Conservation (phyloP, 257 asterid genomes). For the Capsicum pubescens region DNA sequence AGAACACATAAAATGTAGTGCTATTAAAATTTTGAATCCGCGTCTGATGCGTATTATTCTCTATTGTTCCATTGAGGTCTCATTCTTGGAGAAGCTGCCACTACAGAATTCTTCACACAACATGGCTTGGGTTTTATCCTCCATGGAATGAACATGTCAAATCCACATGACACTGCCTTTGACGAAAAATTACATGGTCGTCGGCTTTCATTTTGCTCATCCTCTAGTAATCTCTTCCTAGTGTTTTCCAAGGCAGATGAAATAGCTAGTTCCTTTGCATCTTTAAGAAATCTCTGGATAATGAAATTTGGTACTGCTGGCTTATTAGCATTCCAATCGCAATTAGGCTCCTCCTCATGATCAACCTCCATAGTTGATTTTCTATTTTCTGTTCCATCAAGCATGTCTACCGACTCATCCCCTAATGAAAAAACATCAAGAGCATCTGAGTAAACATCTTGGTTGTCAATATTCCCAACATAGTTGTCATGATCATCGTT, state of each 20-base stretch:
- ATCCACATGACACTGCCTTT: conserved; percentile 63
- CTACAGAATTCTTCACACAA: conserved; percentile 57
- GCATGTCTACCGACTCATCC: conserved; percentile 43
- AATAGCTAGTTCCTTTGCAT: conserved; percentile 80
- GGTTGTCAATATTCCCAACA: conserved; percentile 26
- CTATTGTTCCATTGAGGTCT: conserved; percentile 32
- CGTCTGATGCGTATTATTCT: background rate
- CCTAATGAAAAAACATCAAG: conserved; percentile 71
- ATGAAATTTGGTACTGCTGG: conserved; percentile 56
- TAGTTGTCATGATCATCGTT: conserved; percentile 19
- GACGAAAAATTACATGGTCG: conserved; percentile 26
- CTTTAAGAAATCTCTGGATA: conserved; percentile 73
- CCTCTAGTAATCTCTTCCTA: conserved; percentile 34
- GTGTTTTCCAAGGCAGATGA: conserved; percentile 42
- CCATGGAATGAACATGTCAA: conserved; percentile 66
- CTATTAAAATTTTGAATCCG: background rate
- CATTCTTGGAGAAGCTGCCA: conserved; percentile 29
- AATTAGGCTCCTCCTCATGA: conserved; percentile 27
- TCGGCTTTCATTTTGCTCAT: conserved; percentile 33
- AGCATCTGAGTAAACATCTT: conserved; percentile 48
- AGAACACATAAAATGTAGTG: background rate
- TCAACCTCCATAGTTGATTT: conserved; percentile 2
- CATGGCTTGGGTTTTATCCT: conserved; percentile 62
- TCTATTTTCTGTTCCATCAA: conserved; percentile 36
- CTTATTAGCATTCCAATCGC: background rate